Conservation (phyloP, 495 filamentous ascomycete genomes). For the Aspergillus ellipticus region DNA sequence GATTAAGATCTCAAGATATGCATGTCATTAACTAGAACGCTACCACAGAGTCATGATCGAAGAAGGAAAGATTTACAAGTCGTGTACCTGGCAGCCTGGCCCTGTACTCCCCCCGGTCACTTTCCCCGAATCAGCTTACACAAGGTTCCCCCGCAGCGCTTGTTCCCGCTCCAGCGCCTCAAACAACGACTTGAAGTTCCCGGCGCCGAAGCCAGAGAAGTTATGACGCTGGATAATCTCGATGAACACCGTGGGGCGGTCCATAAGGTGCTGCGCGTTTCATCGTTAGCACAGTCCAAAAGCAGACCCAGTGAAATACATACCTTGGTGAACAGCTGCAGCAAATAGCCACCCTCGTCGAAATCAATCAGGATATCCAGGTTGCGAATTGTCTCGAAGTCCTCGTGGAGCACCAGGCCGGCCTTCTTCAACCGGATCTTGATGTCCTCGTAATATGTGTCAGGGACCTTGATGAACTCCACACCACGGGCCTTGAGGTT, state of each 20-base stretch:
- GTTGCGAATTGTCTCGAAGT: constrained; percentile 65
- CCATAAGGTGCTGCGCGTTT: constrained; percentile 67
- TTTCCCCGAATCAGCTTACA: constrained; percentile 16
- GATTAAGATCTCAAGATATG: too few species aligned
- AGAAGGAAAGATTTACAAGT: background rate
- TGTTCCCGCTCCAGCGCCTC: constrained; percentile 92
- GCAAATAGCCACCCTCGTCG: constrained; percentile 79
- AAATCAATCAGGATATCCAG: constrained; percentile 89
- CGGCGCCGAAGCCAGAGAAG: constrained; percentile 86
- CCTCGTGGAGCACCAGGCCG: constrained; percentile 59
- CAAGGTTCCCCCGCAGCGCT: constrained; percentile 72
- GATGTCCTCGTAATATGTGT: constrained; percentile 79
- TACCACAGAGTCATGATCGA: background rate
- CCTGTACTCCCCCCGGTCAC: background rate
- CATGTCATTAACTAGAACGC: too few species aligned
- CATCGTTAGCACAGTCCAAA: constrained; percentile 16
- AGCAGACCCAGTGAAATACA: constrained; percentile 6
- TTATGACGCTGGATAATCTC: constrained; percentile 89
- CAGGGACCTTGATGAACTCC: constrained; percentile 83
- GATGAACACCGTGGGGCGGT: constrained; percentile 88
- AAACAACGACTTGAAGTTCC: constrained; percentile 92
- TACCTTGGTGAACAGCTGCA: constrained; percentile 83
- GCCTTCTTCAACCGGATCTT: constrained; percentile 56
- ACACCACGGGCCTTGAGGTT: constrained; percentile 76
- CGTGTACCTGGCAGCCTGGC: background rate